Evolutionary conservation across 257 asterid species (phyloP).

Genomic region (Capsicum baccatum): DNA sequence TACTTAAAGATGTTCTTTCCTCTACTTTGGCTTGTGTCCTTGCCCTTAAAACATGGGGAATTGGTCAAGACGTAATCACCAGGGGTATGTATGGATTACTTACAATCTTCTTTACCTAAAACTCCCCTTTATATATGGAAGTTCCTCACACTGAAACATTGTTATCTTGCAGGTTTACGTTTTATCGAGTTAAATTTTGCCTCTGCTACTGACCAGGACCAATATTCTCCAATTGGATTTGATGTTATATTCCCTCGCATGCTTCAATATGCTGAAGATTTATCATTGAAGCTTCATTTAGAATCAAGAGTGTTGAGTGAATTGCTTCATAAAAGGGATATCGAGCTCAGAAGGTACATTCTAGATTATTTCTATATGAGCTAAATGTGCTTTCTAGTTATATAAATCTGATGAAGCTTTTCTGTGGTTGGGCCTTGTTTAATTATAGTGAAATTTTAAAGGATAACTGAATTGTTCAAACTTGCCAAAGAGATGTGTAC

Average conservation of each 20-base stretch:
- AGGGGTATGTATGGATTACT: slow-evolving; percentile 54
- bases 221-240: slow-evolving; percentile 75
- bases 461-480: background rate
- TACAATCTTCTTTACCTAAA: background rate
- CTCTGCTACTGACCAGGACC: slow-evolving; percentile 52
- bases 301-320: slow-evolving; percentile 48
- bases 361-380: background rate
- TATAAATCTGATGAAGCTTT: background rate
- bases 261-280: slow-evolving; percentile 73
- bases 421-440: background rate
- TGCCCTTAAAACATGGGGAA: slow-evolving; percentile 83
- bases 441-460: background rate
- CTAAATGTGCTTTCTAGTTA: background rate
- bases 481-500: slow-evolving; percentile 9
- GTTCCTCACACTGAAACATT: slow-evolving; percentile 29
- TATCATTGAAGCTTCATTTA: slow-evolving; percentile 57
- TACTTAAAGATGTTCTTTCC: slow-evolving; percentile 72
- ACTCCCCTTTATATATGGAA: background rate
- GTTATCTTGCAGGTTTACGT: slow-evolving; percentile 52
- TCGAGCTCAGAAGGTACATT: slow-evolving; percentile 73
- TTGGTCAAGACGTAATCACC: slow-evolving; percentile 64
- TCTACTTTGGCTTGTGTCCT: slow-evolving; percentile 89
- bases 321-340: slow-evolving; percentile 60
- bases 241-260: slow-evolving; percentile 77
- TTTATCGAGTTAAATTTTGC: slow-evolving; percentile 68